These are phyloP conservation scores for Rhizopus sp. DNA, from an alignment of 371 early-diverging fungal genomes.

Conservation along the genomic window DNA sequence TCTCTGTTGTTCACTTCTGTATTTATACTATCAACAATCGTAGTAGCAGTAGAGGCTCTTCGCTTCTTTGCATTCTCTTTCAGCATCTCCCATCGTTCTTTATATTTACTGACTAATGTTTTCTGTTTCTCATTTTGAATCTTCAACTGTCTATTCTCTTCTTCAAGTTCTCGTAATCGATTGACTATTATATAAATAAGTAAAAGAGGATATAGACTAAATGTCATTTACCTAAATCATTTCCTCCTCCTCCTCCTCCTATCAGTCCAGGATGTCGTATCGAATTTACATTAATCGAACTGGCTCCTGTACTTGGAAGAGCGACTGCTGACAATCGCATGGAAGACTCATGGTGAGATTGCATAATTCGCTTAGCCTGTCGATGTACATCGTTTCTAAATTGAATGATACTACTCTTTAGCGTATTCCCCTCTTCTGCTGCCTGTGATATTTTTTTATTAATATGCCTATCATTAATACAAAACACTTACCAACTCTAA, in stretches of 20 bases:
- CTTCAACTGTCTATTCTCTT: conserved; percentile 55
- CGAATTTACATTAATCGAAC: not conserved
- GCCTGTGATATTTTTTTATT: conserved; percentile 37
- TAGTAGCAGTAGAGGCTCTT: conserved; percentile 12
- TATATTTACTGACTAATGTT: conserved; percentile 69
- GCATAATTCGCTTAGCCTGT: conserved; percentile 61
- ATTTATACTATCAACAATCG: not conserved
- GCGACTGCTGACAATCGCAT: conserved; percentile 22
- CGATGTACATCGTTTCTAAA: conserved; percentile 79
- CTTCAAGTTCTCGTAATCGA: conserved; percentile 58
- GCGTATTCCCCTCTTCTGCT: conserved; percentile 75
- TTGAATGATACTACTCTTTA: conserved; percentile 77
- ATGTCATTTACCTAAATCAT: conserved; percentile 12
- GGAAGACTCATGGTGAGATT: conserved; percentile 38
- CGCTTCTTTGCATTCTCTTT: conserved; percentile 84
- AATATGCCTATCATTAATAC: not conserved
- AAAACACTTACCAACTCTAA: conserved; percentile 63
- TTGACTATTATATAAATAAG: conserved; percentile 11
- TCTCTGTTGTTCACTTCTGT: not conserved
- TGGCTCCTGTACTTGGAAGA: not conserved
- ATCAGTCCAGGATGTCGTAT: conserved; percentile 11
- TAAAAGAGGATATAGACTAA: not conserved
- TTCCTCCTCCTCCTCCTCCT: not conserved
- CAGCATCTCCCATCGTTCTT: conserved; percentile 86
- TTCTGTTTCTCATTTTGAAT: conserved; percentile 59